Conservation (phyloP, 805 yeast genomes). For the Cyberlindnera japonica region DNA sequence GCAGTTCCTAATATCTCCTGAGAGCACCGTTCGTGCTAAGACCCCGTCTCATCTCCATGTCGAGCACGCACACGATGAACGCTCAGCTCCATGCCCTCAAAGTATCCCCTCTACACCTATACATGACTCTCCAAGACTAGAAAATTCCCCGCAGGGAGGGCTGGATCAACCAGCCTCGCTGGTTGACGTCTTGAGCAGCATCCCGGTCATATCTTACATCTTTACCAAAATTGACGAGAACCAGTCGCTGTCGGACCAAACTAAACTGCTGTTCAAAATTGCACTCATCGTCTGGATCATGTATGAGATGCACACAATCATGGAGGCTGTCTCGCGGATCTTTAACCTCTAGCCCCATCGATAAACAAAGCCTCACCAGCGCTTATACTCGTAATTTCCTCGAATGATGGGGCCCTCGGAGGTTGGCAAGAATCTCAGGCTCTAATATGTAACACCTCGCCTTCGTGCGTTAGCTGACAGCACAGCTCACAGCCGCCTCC, state of each 20-base stretch:
- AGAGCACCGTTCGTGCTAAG: neutral
- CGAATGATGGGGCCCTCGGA: no score
- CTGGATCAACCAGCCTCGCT: neutral
- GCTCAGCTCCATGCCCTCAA: neutral
- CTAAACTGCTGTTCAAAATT: slow-evolving; percentile 12
- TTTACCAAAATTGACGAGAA: slow-evolving; percentile 16
- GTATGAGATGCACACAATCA: slow-evolving; percentile 30
- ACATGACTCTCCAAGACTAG: neutral
- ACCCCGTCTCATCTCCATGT: neutral
- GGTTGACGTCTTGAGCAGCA: slow-evolving; percentile 11
- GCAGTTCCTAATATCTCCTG: neutral
- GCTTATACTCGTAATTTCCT: no score
- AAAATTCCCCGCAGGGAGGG: neutral
- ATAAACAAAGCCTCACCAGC: no score
- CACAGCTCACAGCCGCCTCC: no score
- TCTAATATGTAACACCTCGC: no score
- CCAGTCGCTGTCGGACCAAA: slow-evolving; percentile 7
- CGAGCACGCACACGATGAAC: neutral
- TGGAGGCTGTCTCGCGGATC: slow-evolving; percentile 9
- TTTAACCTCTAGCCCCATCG: no score
- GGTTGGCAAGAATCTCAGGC: no score
- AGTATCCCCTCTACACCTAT: neutral
- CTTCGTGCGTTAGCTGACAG: no score
- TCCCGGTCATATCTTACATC: slow-evolving; percentile 16
- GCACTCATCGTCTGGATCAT: slow-evolving; percentile 31